phyloP scores from a whole-genome alignment of 2,329 filamentous ascomycete genomes.

The Alternaria novae-zelandiae region DNA sequence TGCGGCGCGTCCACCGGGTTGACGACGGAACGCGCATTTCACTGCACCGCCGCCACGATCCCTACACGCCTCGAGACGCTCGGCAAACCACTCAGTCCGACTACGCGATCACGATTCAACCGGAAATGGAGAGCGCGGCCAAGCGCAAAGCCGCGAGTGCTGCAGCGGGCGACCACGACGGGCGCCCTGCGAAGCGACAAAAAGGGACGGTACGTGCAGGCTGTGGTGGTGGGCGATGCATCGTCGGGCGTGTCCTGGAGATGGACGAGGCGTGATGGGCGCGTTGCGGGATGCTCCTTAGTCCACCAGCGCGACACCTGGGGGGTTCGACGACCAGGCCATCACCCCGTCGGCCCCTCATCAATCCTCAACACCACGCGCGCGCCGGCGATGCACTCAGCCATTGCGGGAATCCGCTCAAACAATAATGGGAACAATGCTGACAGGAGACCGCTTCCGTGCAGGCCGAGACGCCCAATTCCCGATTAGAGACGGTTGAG shows the following conservation, averaged over 20 bases:
- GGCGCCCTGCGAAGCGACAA: constrained; percentile 64
- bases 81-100: constrained; percentile 24
- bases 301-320: constrained; percentile 39
- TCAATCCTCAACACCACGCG: constrained; percentile 34
- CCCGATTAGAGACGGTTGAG: constrained; percentile 63
- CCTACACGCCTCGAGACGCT: constrained; percentile 14
- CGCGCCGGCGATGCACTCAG: constrained; percentile 32
- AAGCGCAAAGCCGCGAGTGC: constrained; percentile 64
- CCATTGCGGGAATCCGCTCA: background rate
- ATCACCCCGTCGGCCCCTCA: constrained; percentile 36
- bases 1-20: constrained; percentile 30
- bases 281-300: constrained; percentile 40
- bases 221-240: constrained; percentile 23
- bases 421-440: constrained; percentile 16
- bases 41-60: constrained; percentile 42
- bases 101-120: constrained; percentile 40
- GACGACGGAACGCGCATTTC: constrained; percentile 36
- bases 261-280: constrained; percentile 23
- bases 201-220: constrained; percentile 63
- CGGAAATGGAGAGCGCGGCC: constrained; percentile 52
- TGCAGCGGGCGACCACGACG: constrained; percentile 58
- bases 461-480: constrained; percentile 34
- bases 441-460: constrained; percentile 33
- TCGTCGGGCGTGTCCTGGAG: constrained; percentile 31
- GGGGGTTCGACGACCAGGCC: constrained; percentile 44